phyloP scores from a whole-genome alignment of 2,329 filamentous ascomycete genomes.

The Dothistroma pini region DNA sequence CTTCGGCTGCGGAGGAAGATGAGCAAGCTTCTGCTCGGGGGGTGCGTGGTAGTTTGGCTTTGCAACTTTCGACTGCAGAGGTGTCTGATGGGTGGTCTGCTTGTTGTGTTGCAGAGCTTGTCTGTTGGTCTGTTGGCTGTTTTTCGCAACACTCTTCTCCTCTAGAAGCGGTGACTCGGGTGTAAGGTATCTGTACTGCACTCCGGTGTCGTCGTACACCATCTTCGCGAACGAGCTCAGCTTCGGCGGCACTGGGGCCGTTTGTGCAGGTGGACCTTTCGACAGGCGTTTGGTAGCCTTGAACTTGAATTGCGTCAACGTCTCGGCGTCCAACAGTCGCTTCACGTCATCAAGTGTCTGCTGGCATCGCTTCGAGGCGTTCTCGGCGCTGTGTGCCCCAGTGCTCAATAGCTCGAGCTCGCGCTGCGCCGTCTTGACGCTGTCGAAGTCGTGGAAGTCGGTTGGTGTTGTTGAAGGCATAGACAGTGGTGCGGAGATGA shows the following conservation, averaged over 20 bases:
- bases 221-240: conserved; percentile 54
- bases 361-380: conserved; percentile 63
- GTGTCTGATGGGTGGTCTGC: not conserved
- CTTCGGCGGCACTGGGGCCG: conserved; percentile 20
- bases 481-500: conserved; percentile 45
- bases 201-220: conserved; percentile 45
- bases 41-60: not conserved
- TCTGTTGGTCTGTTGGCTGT: not conserved
- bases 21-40: not conserved
- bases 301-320: conserved; percentile 63
- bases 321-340: conserved; percentile 67
- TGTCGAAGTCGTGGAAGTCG: conserved; percentile 27
- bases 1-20: not conserved
- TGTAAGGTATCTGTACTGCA: conserved; percentile 37
- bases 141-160: not conserved
- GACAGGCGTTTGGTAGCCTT: conserved; percentile 21
- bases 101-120: not conserved
- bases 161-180: conserved; percentile 26
- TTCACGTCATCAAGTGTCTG: conserved; percentile 71
- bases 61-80: conserved; percentile 1
- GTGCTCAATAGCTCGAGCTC: conserved; percentile 66
- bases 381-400: conserved; percentile 59
- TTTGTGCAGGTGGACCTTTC: conserved; percentile 7
- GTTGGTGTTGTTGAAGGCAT: conserved; percentile 40
- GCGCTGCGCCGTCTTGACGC: conserved; percentile 31